Conservation (phyloP, 2,329 filamentous ascomycete genomes). For the Pleomassaria siparia region DNA sequence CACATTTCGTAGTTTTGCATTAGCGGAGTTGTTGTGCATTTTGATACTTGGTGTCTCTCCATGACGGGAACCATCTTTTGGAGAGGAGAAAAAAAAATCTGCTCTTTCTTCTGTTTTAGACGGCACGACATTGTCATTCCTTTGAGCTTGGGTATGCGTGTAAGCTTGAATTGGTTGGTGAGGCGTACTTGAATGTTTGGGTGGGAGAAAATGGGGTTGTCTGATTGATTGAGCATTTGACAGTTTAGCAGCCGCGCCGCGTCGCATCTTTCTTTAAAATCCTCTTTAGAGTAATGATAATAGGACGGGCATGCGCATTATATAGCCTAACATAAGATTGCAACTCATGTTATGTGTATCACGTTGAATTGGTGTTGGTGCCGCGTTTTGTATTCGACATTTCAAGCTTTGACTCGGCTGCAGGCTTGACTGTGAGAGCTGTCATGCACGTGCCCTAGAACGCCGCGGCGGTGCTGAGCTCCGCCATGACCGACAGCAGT, state of each 20-base stretch:
- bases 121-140: constrained; percentile 4
- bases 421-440: no score
- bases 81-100: no score
- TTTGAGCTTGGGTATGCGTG: no score
- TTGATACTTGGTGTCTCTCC: constrained; percentile 14
- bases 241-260: not conserved
- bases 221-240: not conserved
- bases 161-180: not conserved
- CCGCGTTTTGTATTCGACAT: no score
- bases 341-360: not conserved
- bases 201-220: constrained; percentile 3
- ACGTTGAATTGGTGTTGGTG: no score
- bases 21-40: constrained; percentile 20
- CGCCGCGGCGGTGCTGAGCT: no score
- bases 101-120: not conserved
- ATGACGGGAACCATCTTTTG: constrained; percentile 5
- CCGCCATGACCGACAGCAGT: not conserved
- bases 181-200: not conserved
- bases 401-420: no score
- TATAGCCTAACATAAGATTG: constrained; percentile 13
- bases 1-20: constrained; percentile 9
- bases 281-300: constrained; percentile 20
- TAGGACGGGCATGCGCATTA: constrained; percentile 7
- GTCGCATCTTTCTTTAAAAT: not conserved
- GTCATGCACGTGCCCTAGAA: no score